phyloP scores from a whole-genome alignment of 495 filamentous ascomycete genomes.

The Lepraria neglecta region DNA sequence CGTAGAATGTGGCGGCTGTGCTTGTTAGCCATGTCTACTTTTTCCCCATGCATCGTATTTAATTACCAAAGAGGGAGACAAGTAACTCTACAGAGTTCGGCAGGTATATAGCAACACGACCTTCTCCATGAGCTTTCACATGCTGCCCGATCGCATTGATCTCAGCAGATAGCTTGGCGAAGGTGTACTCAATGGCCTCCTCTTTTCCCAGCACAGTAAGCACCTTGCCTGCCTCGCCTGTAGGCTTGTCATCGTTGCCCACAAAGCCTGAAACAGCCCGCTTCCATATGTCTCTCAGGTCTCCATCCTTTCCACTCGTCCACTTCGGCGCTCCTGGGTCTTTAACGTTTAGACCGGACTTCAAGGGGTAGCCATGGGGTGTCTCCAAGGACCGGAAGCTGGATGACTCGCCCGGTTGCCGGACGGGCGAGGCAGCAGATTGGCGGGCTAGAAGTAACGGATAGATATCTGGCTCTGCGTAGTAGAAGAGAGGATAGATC shows the following conservation, averaged over 20 bases:
- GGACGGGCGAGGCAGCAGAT: constrained; percentile 65
- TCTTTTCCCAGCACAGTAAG: constrained; percentile 74
- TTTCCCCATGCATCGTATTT: neutral
- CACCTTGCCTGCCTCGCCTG: constrained; percentile 66
- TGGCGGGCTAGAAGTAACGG: constrained; percentile 86
- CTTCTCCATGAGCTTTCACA: constrained; percentile 59
- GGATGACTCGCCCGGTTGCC: constrained; percentile 77
- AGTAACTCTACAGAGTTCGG: constrained; percentile 91
- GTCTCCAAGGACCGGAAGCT: constrained; percentile 71
- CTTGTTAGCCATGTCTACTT: constrained; percentile 14
- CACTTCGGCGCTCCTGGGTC: constrained; percentile 77
- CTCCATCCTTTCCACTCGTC: constrained; percentile 73
- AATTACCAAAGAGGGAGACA: constrained; percentile 56
- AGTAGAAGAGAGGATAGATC: constrained; percentile 55
- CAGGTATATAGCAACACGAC: constrained; percentile 80
- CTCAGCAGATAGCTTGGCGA: constrained; percentile 69
- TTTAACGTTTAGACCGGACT: constrained; percentile 76
- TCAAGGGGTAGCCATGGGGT: constrained; percentile 79
- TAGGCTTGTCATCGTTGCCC: constrained; percentile 51
- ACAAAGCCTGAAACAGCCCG: constrained; percentile 58
- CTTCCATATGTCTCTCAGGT: constrained; percentile 90
- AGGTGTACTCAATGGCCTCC: constrained; percentile 60
- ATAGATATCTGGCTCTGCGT: constrained; percentile 77
- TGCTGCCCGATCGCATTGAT: constrained; percentile 82
- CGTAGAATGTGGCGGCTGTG: constrained; percentile 70